Percentiles rank a stretch among this genome's conserved stretches.
Evolutionary conservation across 78 protist genomes (phyloP).

Genomic region (Paratrimastix pyriformis): DNA sequence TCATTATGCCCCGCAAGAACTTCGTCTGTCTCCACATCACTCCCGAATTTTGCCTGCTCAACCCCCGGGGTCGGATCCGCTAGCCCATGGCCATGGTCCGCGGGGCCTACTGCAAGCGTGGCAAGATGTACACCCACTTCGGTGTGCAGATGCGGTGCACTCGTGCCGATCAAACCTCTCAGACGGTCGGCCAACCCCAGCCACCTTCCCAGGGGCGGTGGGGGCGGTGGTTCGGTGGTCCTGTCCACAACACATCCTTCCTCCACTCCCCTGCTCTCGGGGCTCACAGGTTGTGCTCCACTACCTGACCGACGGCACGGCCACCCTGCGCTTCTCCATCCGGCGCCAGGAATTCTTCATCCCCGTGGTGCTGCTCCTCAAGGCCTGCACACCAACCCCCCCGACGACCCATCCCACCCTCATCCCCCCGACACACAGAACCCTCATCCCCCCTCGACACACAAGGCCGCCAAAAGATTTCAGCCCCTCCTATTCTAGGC

Average conservation of each 20-base stretch:
- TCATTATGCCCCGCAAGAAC: constrained; percentile 66
- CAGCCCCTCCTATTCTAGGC: too few species aligned
- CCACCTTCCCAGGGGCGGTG: neutral
- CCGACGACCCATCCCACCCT: too few species aligned
- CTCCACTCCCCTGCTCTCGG: too few species aligned
- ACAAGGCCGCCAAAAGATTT: too few species aligned
- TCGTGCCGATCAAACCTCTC: constrained; percentile 60
- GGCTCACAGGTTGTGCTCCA: constrained; percentile 68
- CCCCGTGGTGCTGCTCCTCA: constrained; percentile 61
- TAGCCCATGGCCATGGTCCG: constrained; percentile 44
- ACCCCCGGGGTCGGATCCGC: neutral
- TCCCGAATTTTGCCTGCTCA: neutral
- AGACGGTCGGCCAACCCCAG: constrained; percentile 33
- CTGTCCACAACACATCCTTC: too few species aligned
- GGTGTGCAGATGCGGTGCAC: constrained; percentile 74
- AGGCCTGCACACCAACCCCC: constrained; percentile 23
- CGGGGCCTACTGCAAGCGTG: constrained; percentile 57
- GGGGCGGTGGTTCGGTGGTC: neutral
- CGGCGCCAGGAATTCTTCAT: constrained; percentile 64
- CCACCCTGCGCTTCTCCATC: constrained; percentile 50
- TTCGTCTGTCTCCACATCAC: neutral
- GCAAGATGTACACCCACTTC: constrained; percentile 63
- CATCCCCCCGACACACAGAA: too few species aligned
- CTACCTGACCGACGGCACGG: constrained; percentile 60
- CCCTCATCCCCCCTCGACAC: too few species aligned